Evolutionary conservation across 2,329 filamentous ascomycete genomes (phyloP), one percentile per base, ranked within the genome.

Genomic region (Reticulascus tulasneorum): DNA sequence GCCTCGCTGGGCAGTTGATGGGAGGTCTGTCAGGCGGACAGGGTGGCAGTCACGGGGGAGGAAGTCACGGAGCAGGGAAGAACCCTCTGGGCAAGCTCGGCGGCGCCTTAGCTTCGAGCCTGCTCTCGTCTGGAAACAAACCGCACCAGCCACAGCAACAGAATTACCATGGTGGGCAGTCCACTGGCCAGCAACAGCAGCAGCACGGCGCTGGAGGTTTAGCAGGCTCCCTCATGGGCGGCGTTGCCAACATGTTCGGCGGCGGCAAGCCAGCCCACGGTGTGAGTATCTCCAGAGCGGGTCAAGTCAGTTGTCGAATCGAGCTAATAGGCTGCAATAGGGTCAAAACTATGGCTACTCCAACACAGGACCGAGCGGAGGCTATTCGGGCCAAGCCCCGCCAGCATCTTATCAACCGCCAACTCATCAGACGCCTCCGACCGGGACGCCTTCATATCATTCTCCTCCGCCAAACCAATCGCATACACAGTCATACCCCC

Each of bases 291-390:
- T 10, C 17, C 8, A 8, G 27, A 24, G 16, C 20, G 15, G 23
- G 13, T 15, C 15, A 16, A 22, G 9, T 24, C 9, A 20, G 10
- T 17, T 29, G 20, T 24, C 19, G 15, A 16, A 9, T 12, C 10
- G 16, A 24, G 20, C 12, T 21, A 22, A 44, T 47, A 51, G 60
- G 35, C 44, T 16, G 11, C 16, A 9, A 19, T 45, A 74, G 65
- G 63, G 64, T 41, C 70, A 78, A 45, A 75, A 72, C 51, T 86
- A 75, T 53, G 82, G 79, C 21, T 84, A 84, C 56, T 77, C 76
- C 16, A 74, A 74, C 49, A 30, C 33, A 3, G 71, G 70, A 27
- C 64, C 72, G 27, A 56, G 69, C 43, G 72, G 74, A 28, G 67
- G 69, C 23, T 86, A 85, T 55, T 71, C 65, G 42, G 82, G 79